Percentiles rank a stretch among this genome's conserved stretches.
Evolutionary conservation across 345 rosid species (phyloP).

Genomic region (Citrus mangshanensis): DNA sequence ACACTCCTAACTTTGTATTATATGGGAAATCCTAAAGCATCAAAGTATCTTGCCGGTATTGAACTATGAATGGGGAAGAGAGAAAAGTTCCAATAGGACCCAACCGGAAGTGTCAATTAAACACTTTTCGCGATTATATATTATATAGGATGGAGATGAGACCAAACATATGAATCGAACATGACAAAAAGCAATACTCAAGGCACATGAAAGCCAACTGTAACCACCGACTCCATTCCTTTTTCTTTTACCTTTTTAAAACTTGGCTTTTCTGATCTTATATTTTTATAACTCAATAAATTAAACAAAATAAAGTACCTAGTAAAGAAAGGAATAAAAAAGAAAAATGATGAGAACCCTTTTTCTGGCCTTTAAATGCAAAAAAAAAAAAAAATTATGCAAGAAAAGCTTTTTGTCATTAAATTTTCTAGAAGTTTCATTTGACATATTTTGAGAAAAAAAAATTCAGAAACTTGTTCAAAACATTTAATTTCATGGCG

Average conservation of each 20-base stretch:
- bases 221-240: background rate
- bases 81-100: background rate
- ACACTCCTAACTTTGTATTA: background rate
- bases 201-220: constrained; percentile 2
- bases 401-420: background rate
- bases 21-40: background rate
- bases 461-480: too few species aligned
- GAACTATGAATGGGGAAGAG: background rate
- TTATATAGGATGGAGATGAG: background rate
- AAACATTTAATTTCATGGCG: too few species aligned
- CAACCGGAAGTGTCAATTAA: background rate
- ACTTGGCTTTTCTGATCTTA: background rate
- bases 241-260: background rate
- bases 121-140: background rate
- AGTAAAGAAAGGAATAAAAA: background rate
- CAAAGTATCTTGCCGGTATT: background rate
- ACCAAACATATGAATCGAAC: background rate
- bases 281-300: background rate
- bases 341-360: background rate
- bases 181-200: background rate
- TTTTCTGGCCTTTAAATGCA: background rate
- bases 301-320: background rate
- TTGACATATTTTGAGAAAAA: too few species aligned
- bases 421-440: too few species aligned
- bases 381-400: too few species aligned